Percentiles rank a stretch among this genome's conserved stretches.
phyloP scores from a whole-genome alignment of 2,329 filamentous ascomycete genomes.

The Kalaharituber pfeilii region DNA sequence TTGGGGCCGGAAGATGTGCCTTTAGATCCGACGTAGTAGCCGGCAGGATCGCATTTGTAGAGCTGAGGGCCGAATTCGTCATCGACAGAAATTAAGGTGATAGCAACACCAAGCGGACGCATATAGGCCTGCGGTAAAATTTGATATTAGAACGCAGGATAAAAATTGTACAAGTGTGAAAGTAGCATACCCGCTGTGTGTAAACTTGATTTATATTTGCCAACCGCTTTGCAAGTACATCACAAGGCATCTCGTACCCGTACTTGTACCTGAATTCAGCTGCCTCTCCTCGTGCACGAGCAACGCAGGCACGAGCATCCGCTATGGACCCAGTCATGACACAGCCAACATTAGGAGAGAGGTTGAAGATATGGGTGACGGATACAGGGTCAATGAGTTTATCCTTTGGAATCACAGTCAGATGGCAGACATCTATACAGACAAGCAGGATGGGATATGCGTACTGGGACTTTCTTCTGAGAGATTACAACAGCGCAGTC shows the following conservation, averaged over 20 bases:
- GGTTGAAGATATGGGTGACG: conserved; percentile 91
- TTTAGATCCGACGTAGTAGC: conserved; percentile 98
- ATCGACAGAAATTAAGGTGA: conserved; percentile 86
- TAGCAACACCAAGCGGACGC: conserved; percentile 90
- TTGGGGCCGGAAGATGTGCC: conserved; percentile 93
- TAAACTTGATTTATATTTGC: conserved; percentile 99
- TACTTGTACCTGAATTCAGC: conserved; percentile 98
- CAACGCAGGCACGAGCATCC: conserved; percentile 83
- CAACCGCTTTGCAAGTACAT: conserved; percentile 86
- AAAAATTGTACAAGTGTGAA: neutral
- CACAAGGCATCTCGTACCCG: conserved; percentile 98
- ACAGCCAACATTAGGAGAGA: conserved; percentile 89
- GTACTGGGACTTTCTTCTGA: conserved; percentile 97
- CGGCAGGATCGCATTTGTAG: conserved; percentile 95
- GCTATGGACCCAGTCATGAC: conserved; percentile 98
- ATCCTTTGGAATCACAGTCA: conserved; percentile 42
- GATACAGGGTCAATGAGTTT: conserved; percentile 97
- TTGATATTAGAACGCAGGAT: neutral
- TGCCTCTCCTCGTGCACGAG: conserved; percentile 83
- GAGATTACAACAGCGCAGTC: conserved; percentile 92
- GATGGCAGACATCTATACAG: neutral
- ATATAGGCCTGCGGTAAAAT: conserved; percentile 60
- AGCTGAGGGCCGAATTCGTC: conserved; percentile 82
- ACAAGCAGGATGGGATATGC: conserved; percentile 28
- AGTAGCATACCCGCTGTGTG: conserved; percentile 63